A percentile compares a stretch with the other conserved stretches of the same genome.
phyloP scores from a whole-genome alignment of 768 basidiomycete genomes.

The Boletus insuetus region DNA sequence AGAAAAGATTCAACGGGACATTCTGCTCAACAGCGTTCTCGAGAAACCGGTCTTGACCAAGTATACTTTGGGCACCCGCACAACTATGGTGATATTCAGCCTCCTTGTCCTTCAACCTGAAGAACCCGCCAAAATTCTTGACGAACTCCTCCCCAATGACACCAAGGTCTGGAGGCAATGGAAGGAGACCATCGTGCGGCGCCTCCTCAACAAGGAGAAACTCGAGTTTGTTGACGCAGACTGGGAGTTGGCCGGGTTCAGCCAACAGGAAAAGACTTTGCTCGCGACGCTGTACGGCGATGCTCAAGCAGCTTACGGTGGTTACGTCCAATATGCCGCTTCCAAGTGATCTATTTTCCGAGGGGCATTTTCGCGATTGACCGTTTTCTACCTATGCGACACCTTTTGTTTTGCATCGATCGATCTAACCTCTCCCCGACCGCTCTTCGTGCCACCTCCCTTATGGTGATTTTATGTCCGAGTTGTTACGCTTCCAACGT shows the following conservation, averaged over 20 bases:
- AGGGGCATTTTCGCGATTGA: background rate
- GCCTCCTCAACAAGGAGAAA: conserved; percentile 17
- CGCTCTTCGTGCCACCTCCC: too few relatives aligned
- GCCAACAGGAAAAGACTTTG: conserved; percentile 14
- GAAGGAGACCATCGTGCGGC: conserved; percentile 19
- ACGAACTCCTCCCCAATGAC: conserved; percentile 26
- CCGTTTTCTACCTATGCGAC: background rate
- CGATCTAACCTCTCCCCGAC: too few relatives aligned
- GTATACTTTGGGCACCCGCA: conserved; percentile 26
- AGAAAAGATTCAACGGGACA: conserved; percentile 25
- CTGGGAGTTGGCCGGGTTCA: conserved; percentile 21
- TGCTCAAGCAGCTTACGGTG: conserved; percentile 26
- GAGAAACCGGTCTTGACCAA: conserved; percentile 22
- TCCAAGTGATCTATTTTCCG: conserved; percentile 1
- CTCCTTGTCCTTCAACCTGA: conserved; percentile 21
- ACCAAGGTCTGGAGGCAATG: conserved; percentile 30
- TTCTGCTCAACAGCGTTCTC: conserved; percentile 26
- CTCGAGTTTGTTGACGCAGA: conserved; percentile 22
- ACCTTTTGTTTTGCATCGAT: too few relatives aligned
- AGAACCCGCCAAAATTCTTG: conserved; percentile 19
- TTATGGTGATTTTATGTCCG: too few relatives aligned
- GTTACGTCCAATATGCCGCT: conserved; percentile 11
- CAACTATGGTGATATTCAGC: conserved; percentile 24
- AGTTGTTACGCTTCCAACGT: too few relatives aligned
- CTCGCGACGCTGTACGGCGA: conserved; percentile 25